phyloP scores from a whole-genome alignment of 352 stramenopile species.

The Phytopythium boreale region DNA sequence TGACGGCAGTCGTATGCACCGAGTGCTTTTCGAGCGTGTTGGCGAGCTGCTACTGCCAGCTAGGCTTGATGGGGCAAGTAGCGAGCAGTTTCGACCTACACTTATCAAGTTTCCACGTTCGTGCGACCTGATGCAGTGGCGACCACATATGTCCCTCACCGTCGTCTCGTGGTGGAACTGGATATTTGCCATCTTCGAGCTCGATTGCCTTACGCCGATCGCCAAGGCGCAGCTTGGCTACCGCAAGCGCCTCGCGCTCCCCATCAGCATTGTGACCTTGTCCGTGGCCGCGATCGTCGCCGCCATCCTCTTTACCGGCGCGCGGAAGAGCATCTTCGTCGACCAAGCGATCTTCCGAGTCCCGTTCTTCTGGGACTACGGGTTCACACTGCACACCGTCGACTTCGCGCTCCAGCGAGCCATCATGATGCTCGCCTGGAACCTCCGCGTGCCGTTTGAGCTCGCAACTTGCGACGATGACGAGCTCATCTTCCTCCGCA shows the following conservation, averaged over 20 bases:
- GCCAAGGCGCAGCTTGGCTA: not conserved
- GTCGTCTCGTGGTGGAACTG: not conserved
- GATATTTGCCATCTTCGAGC: not conserved
- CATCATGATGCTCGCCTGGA: not conserved
- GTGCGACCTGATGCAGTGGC: constrained; percentile 30
- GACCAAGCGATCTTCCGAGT: not conserved
- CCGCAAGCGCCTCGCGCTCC: not conserved
- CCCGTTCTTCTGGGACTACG: not conserved
- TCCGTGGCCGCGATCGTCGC: not conserved
- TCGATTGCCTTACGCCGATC: not conserved
- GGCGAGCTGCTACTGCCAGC: not conserved
- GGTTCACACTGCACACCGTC: not conserved
- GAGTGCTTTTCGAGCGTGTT: not conserved
- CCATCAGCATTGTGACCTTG: not conserved
- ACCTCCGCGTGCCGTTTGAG: not conserved
- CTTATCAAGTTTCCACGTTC: not conserved
- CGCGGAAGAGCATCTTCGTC: not conserved
- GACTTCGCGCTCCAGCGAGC: not conserved
- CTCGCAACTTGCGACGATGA: not conserved
- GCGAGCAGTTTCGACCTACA: not conserved
- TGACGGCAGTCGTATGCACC: not conserved
- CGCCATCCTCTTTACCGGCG: not conserved
- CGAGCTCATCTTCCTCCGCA: not conserved
- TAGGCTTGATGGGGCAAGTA: not conserved
- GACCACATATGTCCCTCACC: constrained; percentile 17